Evolutionary conservation across 345 rosid species (phyloP).

Genomic region (Laguncularia racemosa): DNA sequence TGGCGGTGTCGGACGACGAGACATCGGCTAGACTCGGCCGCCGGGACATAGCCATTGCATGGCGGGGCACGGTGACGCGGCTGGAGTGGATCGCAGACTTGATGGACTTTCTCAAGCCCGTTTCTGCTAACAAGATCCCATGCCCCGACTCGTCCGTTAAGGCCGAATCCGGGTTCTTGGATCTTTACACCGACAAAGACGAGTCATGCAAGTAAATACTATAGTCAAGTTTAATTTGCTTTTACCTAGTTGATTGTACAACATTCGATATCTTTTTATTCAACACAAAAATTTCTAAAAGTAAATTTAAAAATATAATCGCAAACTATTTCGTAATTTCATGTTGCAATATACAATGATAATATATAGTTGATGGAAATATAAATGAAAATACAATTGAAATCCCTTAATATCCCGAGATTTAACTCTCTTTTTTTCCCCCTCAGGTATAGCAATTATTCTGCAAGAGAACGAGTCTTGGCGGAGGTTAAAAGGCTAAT

Average conservation of each 20-base stretch:
- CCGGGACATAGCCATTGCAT: conserved; percentile 58
- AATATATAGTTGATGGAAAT: too few relatives aligned
- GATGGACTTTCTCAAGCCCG: conserved; percentile 59
- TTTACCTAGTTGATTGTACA: too few relatives aligned
- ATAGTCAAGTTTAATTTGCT: too few relatives aligned
- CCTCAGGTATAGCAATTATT: conserved; percentile 45
- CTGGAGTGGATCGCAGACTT: conserved; percentile 76
- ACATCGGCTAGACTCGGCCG: conserved; percentile 46
- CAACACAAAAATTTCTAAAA: too few relatives aligned
- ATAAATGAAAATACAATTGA: too few relatives aligned
- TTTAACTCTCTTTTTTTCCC: too few relatives aligned
- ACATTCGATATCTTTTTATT: too few relatives aligned
- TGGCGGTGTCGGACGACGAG: conserved; percentile 62
- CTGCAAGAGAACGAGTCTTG: conserved; percentile 65
- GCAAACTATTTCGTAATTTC: too few relatives aligned
- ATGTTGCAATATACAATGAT: too few relatives aligned
- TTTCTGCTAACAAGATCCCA: conserved; percentile 39
- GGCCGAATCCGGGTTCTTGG: conserved; percentile 76
- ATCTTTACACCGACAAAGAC: conserved; percentile 69
- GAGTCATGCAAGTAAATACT: conserved; percentile 23
- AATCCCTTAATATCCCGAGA: too few relatives aligned
- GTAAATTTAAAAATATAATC: too few relatives aligned
- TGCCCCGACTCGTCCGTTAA: conserved; percentile 63
- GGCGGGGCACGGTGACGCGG: conserved; percentile 80
- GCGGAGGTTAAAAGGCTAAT: conserved; percentile 48